Conservation (phyloP, 2,329 filamentous ascomycete species). For the Neoscytalidium dimidiatum region DNA sequence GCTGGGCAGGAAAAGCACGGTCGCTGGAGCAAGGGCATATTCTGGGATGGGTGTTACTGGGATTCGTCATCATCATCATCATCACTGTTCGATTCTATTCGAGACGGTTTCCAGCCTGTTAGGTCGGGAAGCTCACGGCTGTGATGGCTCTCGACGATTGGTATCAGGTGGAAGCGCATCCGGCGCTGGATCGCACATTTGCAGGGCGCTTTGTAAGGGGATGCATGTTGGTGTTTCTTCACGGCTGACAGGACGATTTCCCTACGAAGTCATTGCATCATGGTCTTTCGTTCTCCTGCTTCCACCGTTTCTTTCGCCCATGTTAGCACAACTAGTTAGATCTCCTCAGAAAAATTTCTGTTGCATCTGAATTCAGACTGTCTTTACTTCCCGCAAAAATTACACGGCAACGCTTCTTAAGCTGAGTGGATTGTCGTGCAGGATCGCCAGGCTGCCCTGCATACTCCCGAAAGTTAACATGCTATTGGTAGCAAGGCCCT, state of each 20-base stretch:
- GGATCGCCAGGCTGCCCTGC: conserved; percentile 17
- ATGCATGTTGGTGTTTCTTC: conserved; percentile 15
- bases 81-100: conserved; percentile 11
- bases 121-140: not conserved
- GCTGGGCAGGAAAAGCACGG: conserved; percentile 20
- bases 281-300: conserved; percentile 13
- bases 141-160: not conserved
- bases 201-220: conserved; percentile 5
- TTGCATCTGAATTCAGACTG: conserved; percentile 9
- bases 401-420: not conserved
- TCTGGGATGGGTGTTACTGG: conserved; percentile 13
- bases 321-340: conserved; percentile 9
- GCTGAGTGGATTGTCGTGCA: conserved; percentile 4
- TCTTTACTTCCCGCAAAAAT: not conserved
- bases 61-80: conserved; percentile 5
- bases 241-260: conserved; percentile 3
- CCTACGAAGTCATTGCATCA: conserved; percentile 16
- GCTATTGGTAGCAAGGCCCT: conserved; percentile 10
- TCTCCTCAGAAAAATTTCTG: conserved; percentile 3
- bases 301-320: not conserved
- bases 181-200: conserved; percentile 21
- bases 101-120: not conserved
- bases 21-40: conserved; percentile 16
- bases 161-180: not conserved
- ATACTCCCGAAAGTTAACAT: conserved; percentile 5